These are phyloP conservation scores for Rhynchospora pubera DNA, from an alignment of 176 grass and related monocot genomes.

Conservation along the genomic window DNA sequence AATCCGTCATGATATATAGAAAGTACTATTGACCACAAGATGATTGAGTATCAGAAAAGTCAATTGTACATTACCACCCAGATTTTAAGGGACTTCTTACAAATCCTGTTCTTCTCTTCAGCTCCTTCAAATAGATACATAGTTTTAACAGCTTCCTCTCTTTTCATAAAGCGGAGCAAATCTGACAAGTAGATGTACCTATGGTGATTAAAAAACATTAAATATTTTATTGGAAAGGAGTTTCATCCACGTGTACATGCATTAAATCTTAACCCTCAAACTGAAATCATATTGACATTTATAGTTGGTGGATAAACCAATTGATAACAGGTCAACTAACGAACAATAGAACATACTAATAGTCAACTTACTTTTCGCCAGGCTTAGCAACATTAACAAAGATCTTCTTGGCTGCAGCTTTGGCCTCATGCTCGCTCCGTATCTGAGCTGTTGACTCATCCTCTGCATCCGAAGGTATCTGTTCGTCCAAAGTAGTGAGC, in stretches of 20 bases:
- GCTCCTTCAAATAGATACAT: constrained; percentile 80
- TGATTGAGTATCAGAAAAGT: neutral
- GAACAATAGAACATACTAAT: neutral
- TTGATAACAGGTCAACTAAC: neutral
- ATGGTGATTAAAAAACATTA: constrained; percentile 2
- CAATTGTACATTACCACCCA: constrained; percentile 82
- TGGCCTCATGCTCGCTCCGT: constrained; percentile 59
- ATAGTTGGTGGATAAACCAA: neutral
- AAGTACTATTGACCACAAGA: neutral
- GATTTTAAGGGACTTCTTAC: constrained; percentile 64
- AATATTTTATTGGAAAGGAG: neutral
- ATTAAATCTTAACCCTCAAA: constrained; percentile 11
- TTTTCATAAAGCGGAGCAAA: constrained; percentile 64
- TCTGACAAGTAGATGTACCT: constrained; percentile 85
- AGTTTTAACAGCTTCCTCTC: constrained; percentile 54
- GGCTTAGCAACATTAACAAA: constrained; percentile 60
- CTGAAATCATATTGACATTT: neutral
- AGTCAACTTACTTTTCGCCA: constrained; percentile 48
- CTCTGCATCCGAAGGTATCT: constrained; percentile 39
- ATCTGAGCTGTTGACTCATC: constrained; percentile 57
- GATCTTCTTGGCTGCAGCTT: constrained; percentile 64
- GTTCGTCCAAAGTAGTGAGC: constrained; percentile 57
- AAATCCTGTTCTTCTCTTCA: constrained; percentile 58
- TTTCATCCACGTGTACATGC: neutral
- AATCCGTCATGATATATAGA: neutral